Conservation (phyloP, 345 rosid genomes). For the Capsella bursapastoris region DNA sequence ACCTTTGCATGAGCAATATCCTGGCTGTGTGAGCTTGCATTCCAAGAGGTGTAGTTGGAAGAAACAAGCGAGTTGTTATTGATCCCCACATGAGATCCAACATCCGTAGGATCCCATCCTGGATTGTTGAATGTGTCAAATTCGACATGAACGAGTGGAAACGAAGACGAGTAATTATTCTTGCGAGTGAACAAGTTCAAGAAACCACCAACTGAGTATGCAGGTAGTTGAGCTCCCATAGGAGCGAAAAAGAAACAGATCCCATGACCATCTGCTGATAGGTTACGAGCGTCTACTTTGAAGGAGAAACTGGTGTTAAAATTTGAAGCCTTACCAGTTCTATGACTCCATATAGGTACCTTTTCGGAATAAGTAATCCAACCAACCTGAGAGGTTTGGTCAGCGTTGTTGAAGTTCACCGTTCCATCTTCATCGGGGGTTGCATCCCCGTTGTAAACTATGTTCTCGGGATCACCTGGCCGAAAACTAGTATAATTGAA, state of each 20-base stretch:
- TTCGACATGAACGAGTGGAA: constrained; percentile 41
- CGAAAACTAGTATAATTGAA: constrained; percentile 17
- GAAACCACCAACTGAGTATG: constrained; percentile 43
- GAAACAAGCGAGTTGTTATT: constrained; percentile 38
- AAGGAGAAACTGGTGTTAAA: constrained; percentile 33
- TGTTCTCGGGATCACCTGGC: constrained; percentile 11
- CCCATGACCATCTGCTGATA: constrained; percentile 24
- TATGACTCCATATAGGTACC: constrained; percentile 25
- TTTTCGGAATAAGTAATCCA: constrained; percentile 24
- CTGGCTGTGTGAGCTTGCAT: constrained; percentile 32
- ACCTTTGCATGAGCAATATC: constrained; percentile 39
- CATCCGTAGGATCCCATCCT: constrained; percentile 39
- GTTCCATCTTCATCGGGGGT: neutral
- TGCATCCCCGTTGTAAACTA: constrained; percentile 29
- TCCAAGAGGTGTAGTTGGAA: constrained; percentile 39
- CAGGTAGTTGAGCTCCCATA: constrained; percentile 37
- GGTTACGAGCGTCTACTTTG: neutral
- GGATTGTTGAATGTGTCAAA: constrained; percentile 38
- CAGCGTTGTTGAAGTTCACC: neutral
- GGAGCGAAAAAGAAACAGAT: constrained; percentile 44
- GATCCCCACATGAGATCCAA: constrained; percentile 44
- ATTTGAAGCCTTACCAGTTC: constrained; percentile 19
- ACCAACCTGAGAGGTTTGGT: constrained; percentile 22
- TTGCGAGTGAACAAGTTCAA: constrained; percentile 40
- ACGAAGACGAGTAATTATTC: neutral